These are phyloP conservation scores for Ophiostoma perfectum DNA, from an alignment of 2,329 filamentous ascomycete species.

Conservation along the genomic window DNA sequence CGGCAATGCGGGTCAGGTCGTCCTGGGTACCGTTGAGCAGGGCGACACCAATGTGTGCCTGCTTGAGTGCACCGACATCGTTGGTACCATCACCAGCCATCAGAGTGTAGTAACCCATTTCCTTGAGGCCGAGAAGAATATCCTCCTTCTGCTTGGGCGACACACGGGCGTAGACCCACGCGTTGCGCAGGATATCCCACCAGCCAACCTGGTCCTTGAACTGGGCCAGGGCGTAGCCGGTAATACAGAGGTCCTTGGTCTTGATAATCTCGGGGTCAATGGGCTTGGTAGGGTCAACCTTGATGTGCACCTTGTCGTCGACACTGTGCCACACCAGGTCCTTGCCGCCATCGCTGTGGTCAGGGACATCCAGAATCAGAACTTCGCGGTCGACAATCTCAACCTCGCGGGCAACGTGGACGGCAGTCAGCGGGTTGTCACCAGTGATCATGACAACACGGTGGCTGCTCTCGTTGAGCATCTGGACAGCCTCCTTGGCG, in stretches of 20 bases:
- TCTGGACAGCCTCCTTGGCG: conserved; percentile 85
- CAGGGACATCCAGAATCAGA: conserved; percentile 89
- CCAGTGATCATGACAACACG: conserved; percentile 99
- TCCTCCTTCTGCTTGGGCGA: conserved; percentile 99
- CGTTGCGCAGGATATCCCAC: conserved; percentile 72
- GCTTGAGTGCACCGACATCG: conserved; percentile 94
- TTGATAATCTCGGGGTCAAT: conserved; percentile 76
- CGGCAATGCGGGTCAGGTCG: conserved; percentile 83
- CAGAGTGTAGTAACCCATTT: conserved; percentile 93
- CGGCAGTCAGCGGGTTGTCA: conserved; percentile 93
- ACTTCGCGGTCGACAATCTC: conserved; percentile 97
- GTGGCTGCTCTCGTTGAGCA: conserved; percentile 98
- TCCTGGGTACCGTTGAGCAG: conserved; percentile 91
- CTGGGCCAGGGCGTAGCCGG: conserved; percentile 85
- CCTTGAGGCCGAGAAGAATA: conserved; percentile 92
- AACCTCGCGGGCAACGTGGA: conserved; percentile 90
- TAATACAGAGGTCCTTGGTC: conserved; percentile 89
- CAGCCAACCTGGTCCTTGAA: conserved; percentile 77
- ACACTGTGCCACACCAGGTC: conserved; percentile 91
- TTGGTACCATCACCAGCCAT: conserved; percentile 99
- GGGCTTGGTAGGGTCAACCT: conserved; percentile 75
- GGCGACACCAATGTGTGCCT: conserved; percentile 94
- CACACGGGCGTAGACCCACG: conserved; percentile 97
- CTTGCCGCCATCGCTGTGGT: conserved; percentile 73
- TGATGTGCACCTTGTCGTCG: conserved; percentile 80